These are phyloP conservation scores for Pseudogymnoascus sp. DNA, from an alignment of 2,329 filamentous ascomycete genomes.

Conservation along the genomic window DNA sequence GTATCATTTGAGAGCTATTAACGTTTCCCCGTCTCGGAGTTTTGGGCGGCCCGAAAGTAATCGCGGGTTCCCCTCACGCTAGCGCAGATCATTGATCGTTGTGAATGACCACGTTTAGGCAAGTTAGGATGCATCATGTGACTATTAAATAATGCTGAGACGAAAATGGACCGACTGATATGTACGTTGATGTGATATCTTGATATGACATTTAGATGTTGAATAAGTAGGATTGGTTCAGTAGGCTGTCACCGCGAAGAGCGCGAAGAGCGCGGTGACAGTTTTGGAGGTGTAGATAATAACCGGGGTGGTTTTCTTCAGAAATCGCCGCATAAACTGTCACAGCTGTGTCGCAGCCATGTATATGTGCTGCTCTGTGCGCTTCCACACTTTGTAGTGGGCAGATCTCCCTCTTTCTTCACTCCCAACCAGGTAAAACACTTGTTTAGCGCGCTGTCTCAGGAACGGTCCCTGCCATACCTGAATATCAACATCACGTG, in stretches of 20 bases:
- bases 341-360: not conserved
- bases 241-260: not conserved
- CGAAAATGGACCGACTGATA: not conserved
- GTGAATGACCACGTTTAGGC: not conserved
- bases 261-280: no score
- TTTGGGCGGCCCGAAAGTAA: not conserved
- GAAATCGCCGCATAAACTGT: not conserved
- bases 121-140: not conserved
- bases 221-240: not conserved
- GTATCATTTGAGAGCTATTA: not conserved
- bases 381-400: not conserved
- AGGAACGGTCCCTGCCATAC: not conserved
- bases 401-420: not conserved
- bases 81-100: not conserved
- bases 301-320: not conserved
- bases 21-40: not conserved
- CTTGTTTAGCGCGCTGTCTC: not conserved
- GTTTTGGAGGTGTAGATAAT: not conserved
- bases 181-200: not conserved
- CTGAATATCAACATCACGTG: not conserved
- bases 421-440: not conserved
- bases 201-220: not conserved
- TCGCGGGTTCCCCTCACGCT: constrained; percentile 3
- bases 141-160: not conserved
- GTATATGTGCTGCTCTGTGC: not conserved